A percentile compares a stretch with the other conserved stretches of the same genome.
Conservation (phyloP, 2,329 filamentous ascomycete genomes). For the Claviceps humidiphila region DNA sequence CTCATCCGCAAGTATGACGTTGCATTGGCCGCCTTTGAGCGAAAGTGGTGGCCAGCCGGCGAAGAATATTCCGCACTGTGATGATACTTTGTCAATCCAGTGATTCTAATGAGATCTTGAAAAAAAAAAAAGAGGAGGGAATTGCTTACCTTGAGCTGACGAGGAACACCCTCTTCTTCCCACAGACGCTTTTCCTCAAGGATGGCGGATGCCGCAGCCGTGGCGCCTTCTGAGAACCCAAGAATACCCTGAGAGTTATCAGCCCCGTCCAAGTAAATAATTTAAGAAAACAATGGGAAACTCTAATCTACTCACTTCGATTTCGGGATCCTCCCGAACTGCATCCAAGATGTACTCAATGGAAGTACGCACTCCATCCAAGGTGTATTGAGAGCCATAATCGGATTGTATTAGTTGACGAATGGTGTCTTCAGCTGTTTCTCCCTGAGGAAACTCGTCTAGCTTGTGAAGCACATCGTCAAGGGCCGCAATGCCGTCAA, state of each 20-base stretch:
- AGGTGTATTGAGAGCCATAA: not conserved
- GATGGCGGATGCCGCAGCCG: conserved; percentile 38
- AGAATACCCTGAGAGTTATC: conserved; percentile 31
- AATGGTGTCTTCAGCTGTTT: conserved; percentile 42
- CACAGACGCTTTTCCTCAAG: conserved; percentile 33
- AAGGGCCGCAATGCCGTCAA: conserved; percentile 26
- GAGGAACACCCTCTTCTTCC: conserved; percentile 17
- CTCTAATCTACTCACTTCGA: conserved; percentile 12
- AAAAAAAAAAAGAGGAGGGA: no score
- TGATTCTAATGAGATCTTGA: no score
- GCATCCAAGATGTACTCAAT: conserved; percentile 27
- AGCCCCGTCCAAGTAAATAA: not conserved
- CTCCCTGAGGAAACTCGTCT: conserved; percentile 38
- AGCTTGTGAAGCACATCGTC: conserved; percentile 37
- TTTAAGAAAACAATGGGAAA: not conserved
- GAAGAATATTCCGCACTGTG: conserved; percentile 35
- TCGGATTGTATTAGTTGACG: conserved; percentile 28
- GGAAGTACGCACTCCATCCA: conserved; percentile 6
- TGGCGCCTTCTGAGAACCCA: conserved; percentile 48
- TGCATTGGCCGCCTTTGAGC: conserved; percentile 22
- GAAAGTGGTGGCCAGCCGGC: conserved; percentile 40
- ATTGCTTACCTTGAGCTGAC: conserved; percentile 21
- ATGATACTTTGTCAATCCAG: not conserved
- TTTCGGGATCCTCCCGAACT: conserved; percentile 17
- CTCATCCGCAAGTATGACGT: conserved; percentile 34